phyloP scores from a whole-genome alignment of 2,329 filamentous ascomycete genomes.

The Paramyrothecium roridum region DNA sequence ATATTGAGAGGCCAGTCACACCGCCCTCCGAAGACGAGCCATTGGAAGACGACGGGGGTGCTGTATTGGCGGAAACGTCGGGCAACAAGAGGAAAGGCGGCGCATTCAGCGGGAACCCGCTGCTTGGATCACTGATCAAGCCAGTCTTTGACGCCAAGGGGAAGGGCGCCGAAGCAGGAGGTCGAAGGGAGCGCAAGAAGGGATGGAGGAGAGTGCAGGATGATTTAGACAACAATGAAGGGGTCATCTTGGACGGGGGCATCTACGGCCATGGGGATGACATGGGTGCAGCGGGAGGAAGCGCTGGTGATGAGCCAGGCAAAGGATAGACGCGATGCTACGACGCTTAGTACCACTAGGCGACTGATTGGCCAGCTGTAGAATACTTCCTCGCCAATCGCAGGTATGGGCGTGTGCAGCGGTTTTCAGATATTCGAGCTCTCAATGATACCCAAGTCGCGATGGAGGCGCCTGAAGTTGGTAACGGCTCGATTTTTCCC shows the following conservation, averaged over 20 bases:
- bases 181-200: conserved; percentile 37
- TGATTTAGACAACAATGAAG: conserved; percentile 56
- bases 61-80: conserved; percentile 27
- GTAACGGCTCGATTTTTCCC: too few species aligned
- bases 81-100: conserved; percentile 42
- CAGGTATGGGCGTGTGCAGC: too few species aligned
- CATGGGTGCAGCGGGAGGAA: background rate
- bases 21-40: conserved; percentile 42
- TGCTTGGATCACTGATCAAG: conserved; percentile 62
- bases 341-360: too few species aligned
- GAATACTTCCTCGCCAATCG: too few species aligned
- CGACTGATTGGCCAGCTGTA: too few species aligned
- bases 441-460: too few species aligned
- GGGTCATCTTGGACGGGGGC: conserved; percentile 56
- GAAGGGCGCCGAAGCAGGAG: conserved; percentile 38
- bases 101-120: conserved; percentile 66
- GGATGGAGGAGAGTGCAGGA: conserved; percentile 61
- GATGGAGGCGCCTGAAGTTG: too few species aligned
- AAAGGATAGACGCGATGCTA: background rate
- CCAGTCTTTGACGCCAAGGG: conserved; percentile 56
- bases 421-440: background rate
- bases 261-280: conserved; percentile 35
- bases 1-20: conserved; percentile 54
- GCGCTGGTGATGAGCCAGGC: conserved; percentile 31
- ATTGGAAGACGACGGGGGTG: conserved; percentile 25